Conservation (phyloP, 768 basidiomycete species). For the Rhodotorula kratochvilovae region DNA sequence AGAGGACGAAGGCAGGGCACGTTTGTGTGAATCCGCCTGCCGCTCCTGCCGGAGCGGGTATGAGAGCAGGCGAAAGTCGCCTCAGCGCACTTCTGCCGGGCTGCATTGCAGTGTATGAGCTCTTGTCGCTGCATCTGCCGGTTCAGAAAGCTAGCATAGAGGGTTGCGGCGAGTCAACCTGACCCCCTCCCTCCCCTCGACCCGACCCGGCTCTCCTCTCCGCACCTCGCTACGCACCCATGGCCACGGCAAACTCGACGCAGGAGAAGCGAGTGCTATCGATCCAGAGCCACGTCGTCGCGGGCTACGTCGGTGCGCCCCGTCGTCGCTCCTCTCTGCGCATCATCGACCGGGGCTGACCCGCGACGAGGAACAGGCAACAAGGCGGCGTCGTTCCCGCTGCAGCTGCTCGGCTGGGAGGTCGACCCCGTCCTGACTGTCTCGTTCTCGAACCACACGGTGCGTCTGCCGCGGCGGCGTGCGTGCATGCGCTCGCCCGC, state of each 20-base stretch:
- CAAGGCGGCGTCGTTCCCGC: slow-evolving; percentile 60
- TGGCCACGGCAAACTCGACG: slow-evolving; percentile 13
- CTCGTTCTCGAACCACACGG: slow-evolving; percentile 90
- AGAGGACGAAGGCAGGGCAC: too few species aligned
- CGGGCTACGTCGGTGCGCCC: slow-evolving; percentile 86
- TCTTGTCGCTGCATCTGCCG: too few species aligned
- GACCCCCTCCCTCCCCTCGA: neutral
- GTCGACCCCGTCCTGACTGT: slow-evolving; percentile 76
- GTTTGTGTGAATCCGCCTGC: too few species aligned
- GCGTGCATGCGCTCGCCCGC: neutral
- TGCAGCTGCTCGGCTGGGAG: slow-evolving; percentile 73
- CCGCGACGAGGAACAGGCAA: slow-evolving; percentile 45
- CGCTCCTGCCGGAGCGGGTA: too few species aligned
- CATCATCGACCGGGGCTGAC: too few species aligned
- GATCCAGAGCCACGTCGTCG: slow-evolving; percentile 88
- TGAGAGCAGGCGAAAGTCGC: too few species aligned
- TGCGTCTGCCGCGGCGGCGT: slow-evolving; percentile 43
- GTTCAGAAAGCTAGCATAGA: too few species aligned
- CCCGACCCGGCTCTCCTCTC: neutral
- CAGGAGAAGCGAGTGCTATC: slow-evolving; percentile 62
- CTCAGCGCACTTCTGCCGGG: too few species aligned
- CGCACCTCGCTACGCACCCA: neutral
- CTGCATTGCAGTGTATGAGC: too few species aligned
- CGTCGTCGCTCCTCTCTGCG: neutral
- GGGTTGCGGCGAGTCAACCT: neutral